Conservation (phyloP, 345 rosid species). For the Citrus medica region DNA sequence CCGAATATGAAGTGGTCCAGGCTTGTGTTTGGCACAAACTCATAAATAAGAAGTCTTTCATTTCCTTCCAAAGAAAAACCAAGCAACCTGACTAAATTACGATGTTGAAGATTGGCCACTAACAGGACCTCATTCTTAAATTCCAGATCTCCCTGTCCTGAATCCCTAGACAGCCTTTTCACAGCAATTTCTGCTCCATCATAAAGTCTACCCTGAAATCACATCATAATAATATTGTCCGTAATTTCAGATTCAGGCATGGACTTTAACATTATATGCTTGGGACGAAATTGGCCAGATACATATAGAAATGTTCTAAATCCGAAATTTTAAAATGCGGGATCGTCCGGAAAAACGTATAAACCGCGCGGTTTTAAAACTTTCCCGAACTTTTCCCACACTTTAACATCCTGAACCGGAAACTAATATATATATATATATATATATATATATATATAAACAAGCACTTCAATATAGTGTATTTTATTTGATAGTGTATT, state of each 20-base stretch:
- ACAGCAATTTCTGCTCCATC: constrained; percentile 32
- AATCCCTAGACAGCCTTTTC: constrained; percentile 30
- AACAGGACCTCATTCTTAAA: constrained; percentile 38
- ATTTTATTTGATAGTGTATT: too few species aligned
- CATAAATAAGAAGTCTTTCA: constrained; percentile 42
- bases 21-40: constrained; percentile 37
- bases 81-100: constrained; percentile 38
- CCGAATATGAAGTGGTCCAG: constrained; percentile 42
- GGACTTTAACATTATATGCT: neutral
- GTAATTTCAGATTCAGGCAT: neutral
- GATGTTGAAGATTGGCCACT: constrained; percentile 42
- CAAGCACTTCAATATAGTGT: too few species aligned
- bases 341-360: too few species aligned
- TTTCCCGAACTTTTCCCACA: too few species aligned
- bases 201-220: constrained; percentile 23
- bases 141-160: constrained; percentile 39
- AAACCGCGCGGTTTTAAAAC: too few species aligned
- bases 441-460: too few species aligned
- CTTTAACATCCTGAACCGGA: too few species aligned
- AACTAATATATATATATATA: too few species aligned
- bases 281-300: neutral
- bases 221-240: neutral
- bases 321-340: too few species aligned
- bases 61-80: constrained; percentile 34
- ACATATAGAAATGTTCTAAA: too few species aligned